Evolutionary conservation across 1,284 basidiomycete genomes (phyloP).

Genomic region (Sporisorium scitamineum): DNA sequence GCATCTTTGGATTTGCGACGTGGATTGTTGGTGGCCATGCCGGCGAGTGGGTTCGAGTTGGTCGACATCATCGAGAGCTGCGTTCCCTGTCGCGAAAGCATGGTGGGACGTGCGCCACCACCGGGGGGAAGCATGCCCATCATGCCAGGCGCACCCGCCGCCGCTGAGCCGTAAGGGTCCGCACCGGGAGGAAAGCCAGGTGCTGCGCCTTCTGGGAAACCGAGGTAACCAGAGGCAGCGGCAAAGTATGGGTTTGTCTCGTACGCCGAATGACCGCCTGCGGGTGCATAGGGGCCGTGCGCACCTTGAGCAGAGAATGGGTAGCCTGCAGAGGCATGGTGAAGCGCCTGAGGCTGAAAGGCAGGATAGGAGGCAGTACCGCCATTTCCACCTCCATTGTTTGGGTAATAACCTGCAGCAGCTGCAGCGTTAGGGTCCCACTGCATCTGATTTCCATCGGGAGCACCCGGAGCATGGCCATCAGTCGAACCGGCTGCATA

Average conservation of each 20-base stretch:
- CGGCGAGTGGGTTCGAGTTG: slow-evolving; percentile 21
- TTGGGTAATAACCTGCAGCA: slow-evolving; percentile 24
- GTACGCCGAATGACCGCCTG: slow-evolving; percentile 23
- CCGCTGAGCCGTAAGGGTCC: slow-evolving; percentile 26
- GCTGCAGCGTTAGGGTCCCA: slow-evolving; percentile 40
- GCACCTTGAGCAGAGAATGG: slow-evolving; percentile 25
- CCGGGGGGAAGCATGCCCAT: slow-evolving; percentile 31
- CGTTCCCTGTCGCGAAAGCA: slow-evolving; percentile 46
- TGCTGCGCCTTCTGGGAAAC: slow-evolving; percentile 48
- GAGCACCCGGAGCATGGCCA: slow-evolving; percentile 17
- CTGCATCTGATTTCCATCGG: slow-evolving; percentile 18
- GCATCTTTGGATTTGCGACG: slow-evolving; percentile 61
- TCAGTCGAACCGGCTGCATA: slow-evolving; percentile 25
- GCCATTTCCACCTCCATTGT: slow-evolving; percentile 1
- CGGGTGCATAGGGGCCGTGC: slow-evolving; percentile 6
- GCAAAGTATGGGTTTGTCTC: slow-evolving; percentile 58
- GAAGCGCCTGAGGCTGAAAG: slow-evolving; percentile 40
- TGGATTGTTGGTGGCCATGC: slow-evolving; percentile 30
- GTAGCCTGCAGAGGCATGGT: slow-evolving; percentile 37
- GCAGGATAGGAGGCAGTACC: slow-evolving; percentile 13
- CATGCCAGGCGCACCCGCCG: slow-evolving; percentile 20
- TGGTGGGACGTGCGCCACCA: slow-evolving; percentile 22
- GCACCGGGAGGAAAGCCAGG: slow-evolving; percentile 47
- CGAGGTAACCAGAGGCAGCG: slow-evolving; percentile 54
- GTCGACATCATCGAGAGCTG: slow-evolving; percentile 48